Percentiles rank a stretch among this genome's conserved stretches.
Conservation (phyloP, 192 early-diverging fungal genomes). For the Funneliformis geosporum region DNA sequence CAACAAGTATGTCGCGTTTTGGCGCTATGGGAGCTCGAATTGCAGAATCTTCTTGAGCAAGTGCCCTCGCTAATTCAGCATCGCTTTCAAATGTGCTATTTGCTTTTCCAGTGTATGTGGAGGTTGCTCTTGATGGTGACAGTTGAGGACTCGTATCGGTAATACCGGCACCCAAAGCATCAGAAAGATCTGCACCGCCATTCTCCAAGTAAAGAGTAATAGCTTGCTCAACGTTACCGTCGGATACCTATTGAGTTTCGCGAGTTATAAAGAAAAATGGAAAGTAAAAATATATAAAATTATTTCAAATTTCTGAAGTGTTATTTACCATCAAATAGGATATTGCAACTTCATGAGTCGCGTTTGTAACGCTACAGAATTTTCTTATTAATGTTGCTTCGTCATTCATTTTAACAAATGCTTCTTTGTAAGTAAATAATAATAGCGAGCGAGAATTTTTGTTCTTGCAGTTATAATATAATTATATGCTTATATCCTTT, state of each 20-base stretch:
- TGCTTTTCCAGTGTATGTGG: conserved; percentile 24
- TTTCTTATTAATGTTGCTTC: neutral
- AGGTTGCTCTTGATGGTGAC: conserved; percentile 24
- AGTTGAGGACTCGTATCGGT: conserved; percentile 23
- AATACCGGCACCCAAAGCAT: neutral
- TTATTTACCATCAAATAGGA: conserved; percentile 66
- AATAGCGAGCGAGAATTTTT: neutral
- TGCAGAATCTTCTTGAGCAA: conserved; percentile 45
- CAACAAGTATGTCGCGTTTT: conserved; percentile 72
- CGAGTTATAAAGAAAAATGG: neutral
- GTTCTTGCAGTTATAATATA: neutral
- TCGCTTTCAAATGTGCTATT: conserved; percentile 43
- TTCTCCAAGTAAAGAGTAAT: conserved; percentile 84
- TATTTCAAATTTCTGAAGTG: neutral
- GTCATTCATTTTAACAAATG: neutral
- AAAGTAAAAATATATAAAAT: neutral
- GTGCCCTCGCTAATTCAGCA: conserved; percentile 53
- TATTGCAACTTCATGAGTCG: conserved; percentile 68
- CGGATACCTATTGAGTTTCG: conserved; percentile 45
- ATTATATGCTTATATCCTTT: conserved; percentile 6
- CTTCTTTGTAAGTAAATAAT: neutral
- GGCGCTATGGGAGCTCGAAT: conserved; percentile 88
- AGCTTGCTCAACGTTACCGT: conserved; percentile 74
- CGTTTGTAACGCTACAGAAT: conserved; percentile 73
- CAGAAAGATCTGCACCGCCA: conserved; percentile 58